phyloP scores from a whole-genome alignment of 2,329 filamentous ascomycete genomes.

The Arthroderma sp. region DNA sequence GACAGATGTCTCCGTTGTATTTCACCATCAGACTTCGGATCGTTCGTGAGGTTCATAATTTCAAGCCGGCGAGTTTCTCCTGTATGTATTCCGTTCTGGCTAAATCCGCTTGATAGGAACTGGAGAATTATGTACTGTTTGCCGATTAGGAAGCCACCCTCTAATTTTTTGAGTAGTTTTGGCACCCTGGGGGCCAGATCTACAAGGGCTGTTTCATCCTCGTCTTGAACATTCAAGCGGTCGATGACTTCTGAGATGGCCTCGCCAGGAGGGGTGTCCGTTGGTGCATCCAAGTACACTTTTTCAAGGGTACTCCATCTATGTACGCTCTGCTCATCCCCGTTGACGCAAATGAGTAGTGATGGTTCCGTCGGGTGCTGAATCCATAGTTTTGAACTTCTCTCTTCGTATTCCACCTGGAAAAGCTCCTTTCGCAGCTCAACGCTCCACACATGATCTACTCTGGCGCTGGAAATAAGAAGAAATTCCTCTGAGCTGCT shows the following conservation, averaged over 20 bases:
- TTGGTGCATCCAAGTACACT: not conserved
- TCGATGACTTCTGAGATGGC: not conserved
- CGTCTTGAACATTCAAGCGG: not conserved
- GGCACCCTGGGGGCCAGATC: not conserved
- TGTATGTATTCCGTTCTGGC: not conserved
- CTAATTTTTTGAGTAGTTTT: not conserved
- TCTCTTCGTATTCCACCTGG: not conserved
- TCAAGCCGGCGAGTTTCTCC: not conserved
- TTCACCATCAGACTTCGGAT: not conserved
- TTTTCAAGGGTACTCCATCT: slow-evolving; percentile 2
- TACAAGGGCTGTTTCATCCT: not conserved
- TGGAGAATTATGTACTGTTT: slow-evolving; percentile 2
- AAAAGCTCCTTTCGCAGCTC: slow-evolving; percentile 3
- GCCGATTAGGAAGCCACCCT: not conserved
- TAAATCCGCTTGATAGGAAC: not conserved
- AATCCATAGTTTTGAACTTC: slow-evolving; percentile 3
- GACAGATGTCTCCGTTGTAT: not conserved
- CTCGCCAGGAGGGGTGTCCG: not conserved
- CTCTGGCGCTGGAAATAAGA: slow-evolving; percentile 1
- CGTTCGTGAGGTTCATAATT: not conserved
- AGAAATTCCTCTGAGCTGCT: slow-evolving; percentile 3
- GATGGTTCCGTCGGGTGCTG: slow-evolving; percentile 4
- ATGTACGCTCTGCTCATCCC: not conserved
- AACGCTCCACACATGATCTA: slow-evolving; percentile 3
- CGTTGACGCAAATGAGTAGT: slow-evolving; percentile 6